Evolutionary conservation across 805 yeast species (phyloP), one percentile per base, ranked within the genome.

Genomic region (Kodamaea jinghongensis): DNA sequence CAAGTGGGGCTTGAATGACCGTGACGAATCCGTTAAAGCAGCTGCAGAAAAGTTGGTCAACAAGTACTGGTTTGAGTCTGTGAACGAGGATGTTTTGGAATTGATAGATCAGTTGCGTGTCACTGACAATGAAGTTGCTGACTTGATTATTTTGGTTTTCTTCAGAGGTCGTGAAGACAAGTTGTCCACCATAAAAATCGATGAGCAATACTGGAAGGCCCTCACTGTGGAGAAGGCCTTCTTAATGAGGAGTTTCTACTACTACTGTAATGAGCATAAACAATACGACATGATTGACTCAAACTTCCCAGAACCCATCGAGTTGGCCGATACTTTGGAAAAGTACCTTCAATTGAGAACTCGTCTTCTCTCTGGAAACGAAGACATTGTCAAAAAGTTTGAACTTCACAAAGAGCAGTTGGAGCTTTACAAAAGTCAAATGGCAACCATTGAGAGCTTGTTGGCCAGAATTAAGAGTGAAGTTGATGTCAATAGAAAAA

Each of bases 1-100:
- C 14, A 70, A 73, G 31, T 86, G 96, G 88, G 98, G 99, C 3
- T 70, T 91, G 36, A 79, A 78, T 45, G 99, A 91, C 60, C 76
- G 97, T 48, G 96, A 90, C 47, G 78, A 72, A 4, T 49, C 70
- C 4, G 97, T 93, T 1, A 67, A 78, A 47, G 67, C 66, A 17
- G 91, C 96, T 0, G 88, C 96, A 4, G 61, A 73, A 1, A 75
- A 77, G 46, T 74, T 89, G 79, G 70, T 93, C 32, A 73, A 86
- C 2, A 63, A 67, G 17, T 73, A 73, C 31, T 93, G 98, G 98
- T 71, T 85, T 36, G 75, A 75, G 17, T 67, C 75, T 4, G 75
- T 82, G 13, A 73, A 83, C 46, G 81, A 83, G 46, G 90, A 88
- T 58, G 65, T 91, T 11, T 63, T 82, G 36, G 87, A 79, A 43